Evolutionary conservation across 2,329 filamentous ascomycete species (phyloP).

Genomic region (Triangularia verruculosa): DNA sequence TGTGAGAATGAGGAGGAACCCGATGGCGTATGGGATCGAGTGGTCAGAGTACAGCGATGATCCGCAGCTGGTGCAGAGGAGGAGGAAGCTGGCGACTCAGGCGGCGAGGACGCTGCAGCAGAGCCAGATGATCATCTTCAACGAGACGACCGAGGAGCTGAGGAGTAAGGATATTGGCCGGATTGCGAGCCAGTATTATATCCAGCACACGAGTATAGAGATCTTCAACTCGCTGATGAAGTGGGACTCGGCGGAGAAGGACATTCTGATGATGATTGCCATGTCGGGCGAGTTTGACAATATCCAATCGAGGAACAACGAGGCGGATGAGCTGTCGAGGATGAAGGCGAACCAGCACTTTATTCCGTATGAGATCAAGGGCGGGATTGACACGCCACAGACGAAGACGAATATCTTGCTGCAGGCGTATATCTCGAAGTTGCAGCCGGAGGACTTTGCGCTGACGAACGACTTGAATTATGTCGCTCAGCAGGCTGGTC

Average conservation of each 20-base stretch:
- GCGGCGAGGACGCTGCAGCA: constrained; percentile 83
- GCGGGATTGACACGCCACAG: constrained; percentile 68
- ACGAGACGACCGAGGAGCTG: constrained; percentile 88
- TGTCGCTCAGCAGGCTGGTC: constrained; percentile 89
- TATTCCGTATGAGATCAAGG: constrained; percentile 75
- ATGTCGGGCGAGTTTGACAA: constrained; percentile 99
- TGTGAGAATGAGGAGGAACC: constrained; percentile 91
- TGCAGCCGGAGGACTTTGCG: constrained; percentile 88
- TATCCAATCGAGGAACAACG: constrained; percentile 85
- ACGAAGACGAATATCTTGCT: constrained; percentile 94
- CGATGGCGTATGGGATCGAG: constrained; percentile 89
- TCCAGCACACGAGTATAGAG: constrained; percentile 87
- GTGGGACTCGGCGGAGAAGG: constrained; percentile 79
- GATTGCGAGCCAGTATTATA: constrained; percentile 96
- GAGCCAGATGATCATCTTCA: constrained; percentile 99
- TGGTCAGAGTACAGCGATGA: constrained; percentile 89
- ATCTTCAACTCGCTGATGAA: constrained; percentile 97
- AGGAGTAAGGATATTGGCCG: constrained; percentile 92
- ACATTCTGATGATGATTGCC: constrained; percentile 92
- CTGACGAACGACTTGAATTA: constrained; percentile 89
- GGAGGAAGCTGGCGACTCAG: constrained; percentile 81
- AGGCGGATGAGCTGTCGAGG: constrained; percentile 79
- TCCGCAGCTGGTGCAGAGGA: constrained; percentile 78
- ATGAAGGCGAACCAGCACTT: constrained; percentile 68
- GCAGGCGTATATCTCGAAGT: constrained; percentile 88